phyloP scores from a whole-genome alignment of 2,329 filamentous ascomycete genomes.

The Fusarium luffae region DNA sequence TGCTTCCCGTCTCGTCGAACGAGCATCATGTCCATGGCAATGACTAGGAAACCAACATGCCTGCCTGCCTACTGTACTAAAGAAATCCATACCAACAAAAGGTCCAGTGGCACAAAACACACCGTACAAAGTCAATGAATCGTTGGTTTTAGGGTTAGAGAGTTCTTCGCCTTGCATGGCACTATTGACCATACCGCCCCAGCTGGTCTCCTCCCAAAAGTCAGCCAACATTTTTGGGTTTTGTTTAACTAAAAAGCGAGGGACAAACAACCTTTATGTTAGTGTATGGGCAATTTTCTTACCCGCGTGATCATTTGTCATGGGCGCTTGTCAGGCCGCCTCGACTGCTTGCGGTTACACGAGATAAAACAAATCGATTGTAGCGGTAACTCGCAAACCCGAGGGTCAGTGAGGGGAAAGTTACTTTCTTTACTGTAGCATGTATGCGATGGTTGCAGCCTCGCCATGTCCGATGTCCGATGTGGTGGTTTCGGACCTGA shows the following conservation, averaged over 20 bases:
- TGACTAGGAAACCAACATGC: slow-evolving; percentile 18
- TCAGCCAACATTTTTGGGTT: slow-evolving; percentile 30
- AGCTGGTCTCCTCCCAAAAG: slow-evolving; percentile 13
- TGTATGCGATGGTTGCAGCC: slow-evolving; percentile 26
- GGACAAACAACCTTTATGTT: slow-evolving; percentile 24
- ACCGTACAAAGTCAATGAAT: slow-evolving; percentile 15
- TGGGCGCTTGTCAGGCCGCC: neutral
- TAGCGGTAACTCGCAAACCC: neutral
- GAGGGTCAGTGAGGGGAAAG: neutral
- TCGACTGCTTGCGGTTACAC: slow-evolving; percentile 20
- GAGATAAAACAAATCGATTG: slow-evolving; percentile 1
- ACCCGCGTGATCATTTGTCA: slow-evolving; percentile 17
- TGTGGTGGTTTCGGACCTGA: slow-evolving; percentile 25
- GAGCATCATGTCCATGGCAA: slow-evolving; percentile 9
- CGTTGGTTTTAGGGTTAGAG: slow-evolving; percentile 29
- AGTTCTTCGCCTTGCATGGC: slow-evolving; percentile 37
- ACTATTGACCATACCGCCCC: slow-evolving; percentile 38
- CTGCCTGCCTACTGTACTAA: neutral
- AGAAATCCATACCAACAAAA: neutral
- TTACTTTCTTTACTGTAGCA: slow-evolving; percentile 3
- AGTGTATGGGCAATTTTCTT: slow-evolving; percentile 18
- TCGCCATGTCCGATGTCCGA: slow-evolving; percentile 33
- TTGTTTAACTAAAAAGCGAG: slow-evolving; percentile 19
- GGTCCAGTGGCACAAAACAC: slow-evolving; percentile 11
- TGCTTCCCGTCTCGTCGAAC: slow-evolving; percentile 13